Evolutionary conservation across 345 rosid genomes (phyloP), one percentile per base, ranked within the genome.

Genomic region (Capsella bursapastoris): DNA sequence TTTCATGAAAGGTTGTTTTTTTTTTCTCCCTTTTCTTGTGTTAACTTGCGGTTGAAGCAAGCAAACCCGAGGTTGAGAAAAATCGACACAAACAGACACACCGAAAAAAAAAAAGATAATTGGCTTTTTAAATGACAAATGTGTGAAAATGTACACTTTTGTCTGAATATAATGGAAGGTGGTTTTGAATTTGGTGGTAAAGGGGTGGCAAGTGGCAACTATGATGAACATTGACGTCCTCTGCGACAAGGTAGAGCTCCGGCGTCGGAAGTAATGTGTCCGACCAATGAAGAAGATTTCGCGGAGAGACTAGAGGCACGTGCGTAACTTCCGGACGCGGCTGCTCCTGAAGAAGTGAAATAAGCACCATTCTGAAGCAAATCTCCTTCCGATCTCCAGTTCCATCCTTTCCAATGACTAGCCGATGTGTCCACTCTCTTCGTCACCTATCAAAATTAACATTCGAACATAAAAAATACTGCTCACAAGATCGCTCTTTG

Each of bases 361-460:
- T 79, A 93, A 49, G 98, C 98, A 18, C 98, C 98, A 51, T 93
- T 93, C 15, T 82, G 81, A 76, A 93, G 70, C 67, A 91, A 71
- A 79, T 93, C 98, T 58, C 98, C 98, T 79, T 91, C 96, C 22
- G 98, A 88, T 75, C 97, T 86, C 98, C 98, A 93, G 44, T 93
- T 91, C 98, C 98, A 93, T 79, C 65, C n/a, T 79, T 82, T 86
- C 98, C 98, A 93, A 6, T 68, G 40, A 69, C 78, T 31, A 0
- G 56, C 29, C 29, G 82, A 72, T 49, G 97, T 91, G 0, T 91
- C 93, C 16, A 90, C 93, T 76, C 98, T 89, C 89, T 93, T 93
- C 11, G 98, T 93, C 55, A 93, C 93, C 96, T 92, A 85, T 32
- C 28, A 37, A 76, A 72, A 25, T 27, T 52, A 57, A 32, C 0